Evolutionary conservation across 768 basidiomycete genomes (phyloP).

Genomic region (Omphalotus guepiniiformis): DNA sequence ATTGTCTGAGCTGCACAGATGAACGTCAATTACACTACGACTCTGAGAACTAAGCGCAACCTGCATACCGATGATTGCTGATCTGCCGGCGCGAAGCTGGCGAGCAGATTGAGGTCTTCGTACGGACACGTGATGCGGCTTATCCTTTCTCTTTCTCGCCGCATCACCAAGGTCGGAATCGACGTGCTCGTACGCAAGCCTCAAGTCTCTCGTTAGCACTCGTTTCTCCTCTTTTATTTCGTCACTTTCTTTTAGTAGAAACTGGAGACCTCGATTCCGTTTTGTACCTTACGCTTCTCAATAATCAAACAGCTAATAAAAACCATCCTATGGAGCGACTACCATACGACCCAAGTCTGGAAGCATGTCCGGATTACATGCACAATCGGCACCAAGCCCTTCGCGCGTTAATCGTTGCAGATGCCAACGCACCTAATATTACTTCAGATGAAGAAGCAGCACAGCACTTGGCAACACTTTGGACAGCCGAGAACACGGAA

Average conservation of each 20-base stretch:
- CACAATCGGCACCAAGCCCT: neutral
- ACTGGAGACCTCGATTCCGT: no score
- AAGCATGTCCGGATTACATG: conserved; percentile 1
- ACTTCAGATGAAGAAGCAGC: conserved; percentile 11
- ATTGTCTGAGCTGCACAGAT: no score
- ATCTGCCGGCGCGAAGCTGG: no score
- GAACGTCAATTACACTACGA: no score
- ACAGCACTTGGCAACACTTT: neutral
- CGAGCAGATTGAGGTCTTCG: conserved; percentile 1
- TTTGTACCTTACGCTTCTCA: neutral
- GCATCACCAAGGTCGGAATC: no score
- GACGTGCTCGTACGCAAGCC: no score
- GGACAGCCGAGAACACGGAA: conserved; percentile 1
- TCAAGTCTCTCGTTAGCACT: no score
- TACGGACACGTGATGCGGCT: conserved; percentile 7
- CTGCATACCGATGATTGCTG: no score
- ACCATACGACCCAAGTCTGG: conserved; percentile 2
- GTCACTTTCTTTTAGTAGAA: neutral
- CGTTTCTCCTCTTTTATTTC: neutral
- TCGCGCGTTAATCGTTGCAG: neutral
- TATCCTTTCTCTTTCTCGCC: neutral
- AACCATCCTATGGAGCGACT: conserved; percentile 5
- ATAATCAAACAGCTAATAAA: neutral
- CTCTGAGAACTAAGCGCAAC: no score
- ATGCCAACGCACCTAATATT: neutral